Evolutionary conservation across 1,139 yeast genomes (phyloP), one percentile per base, ranked within the genome.

Genomic region (Diutina ranongensis): DNA sequence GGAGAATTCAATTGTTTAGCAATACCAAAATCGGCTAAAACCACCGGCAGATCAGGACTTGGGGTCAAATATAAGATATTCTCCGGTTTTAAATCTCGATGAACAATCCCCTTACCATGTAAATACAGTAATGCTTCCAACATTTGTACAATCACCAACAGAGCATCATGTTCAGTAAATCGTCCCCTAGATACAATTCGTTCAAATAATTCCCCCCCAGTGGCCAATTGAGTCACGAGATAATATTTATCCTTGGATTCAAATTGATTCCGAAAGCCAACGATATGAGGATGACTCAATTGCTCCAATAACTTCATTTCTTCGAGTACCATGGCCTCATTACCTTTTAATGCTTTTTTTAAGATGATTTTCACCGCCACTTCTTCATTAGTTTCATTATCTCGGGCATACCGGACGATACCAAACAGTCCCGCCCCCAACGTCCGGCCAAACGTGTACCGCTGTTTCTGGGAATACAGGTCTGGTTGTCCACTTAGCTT

Each of bases 351-450:
- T 1, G 88, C 86, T 59, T 83, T 84, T 64, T 86, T 87, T 57
- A 84, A 67, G 45, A 88, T 80, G 53, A 88, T 84, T 65, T 88
- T 88, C 50, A 88, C 78, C 1, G 97, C 97, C 18, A 86, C 95
- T 48, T 83, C 80, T 53, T 83, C 87, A 42, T 71, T 68, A 5
- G 81, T 77, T 21, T 63, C 61, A 49, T 67, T 64, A 54, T 75
- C 73, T 44, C 80, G 67, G 1, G 95, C 96, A 53, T 78, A 77
- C 53, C 94, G 71, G 3, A 88, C 97, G 19, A 86, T 82, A 32
- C 97, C 96, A 65, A 84, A 88, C 1, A 94, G 78, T 2, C 97
- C 97, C 1, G 95, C 95, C 5, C 97, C 97, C 16, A 88, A 65
- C 0, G 94, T 83, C 52, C 74, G 76, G 9, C 94, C 94, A 59